phyloP scores from a whole-genome alignment of 1,139 yeast species.

The Saccharomycopsis hybrid region DNA sequence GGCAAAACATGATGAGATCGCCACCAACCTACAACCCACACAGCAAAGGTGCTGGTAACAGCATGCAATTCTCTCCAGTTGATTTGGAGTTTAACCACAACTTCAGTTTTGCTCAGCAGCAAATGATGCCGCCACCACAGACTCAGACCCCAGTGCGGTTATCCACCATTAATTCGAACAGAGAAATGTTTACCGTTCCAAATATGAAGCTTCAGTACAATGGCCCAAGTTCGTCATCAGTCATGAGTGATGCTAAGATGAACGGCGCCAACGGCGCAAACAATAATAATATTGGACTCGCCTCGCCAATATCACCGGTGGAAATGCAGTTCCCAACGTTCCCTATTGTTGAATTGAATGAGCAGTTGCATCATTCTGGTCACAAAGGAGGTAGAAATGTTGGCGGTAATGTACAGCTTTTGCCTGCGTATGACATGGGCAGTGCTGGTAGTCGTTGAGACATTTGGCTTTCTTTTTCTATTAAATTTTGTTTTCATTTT shows the following conservation, averaged over 20 bases:
- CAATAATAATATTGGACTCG: background rate
- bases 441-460: background rate
- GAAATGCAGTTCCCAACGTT: slow-evolving; percentile 9
- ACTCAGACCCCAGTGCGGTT: background rate
- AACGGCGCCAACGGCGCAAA: background rate
- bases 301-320: slow-evolving; percentile 12
- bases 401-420: background rate
- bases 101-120: slow-evolving; percentile 7
- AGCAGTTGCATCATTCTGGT: slow-evolving; percentile 3
- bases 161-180: background rate
- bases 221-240: too few relatives aligned
- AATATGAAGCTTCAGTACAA: background rate
- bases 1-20: slow-evolving; percentile 14
- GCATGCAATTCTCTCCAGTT: background rate
- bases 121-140: background rate
- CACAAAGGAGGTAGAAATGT: background rate
- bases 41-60: background rate
- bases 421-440: slow-evolving; percentile 6
- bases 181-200: background rate
- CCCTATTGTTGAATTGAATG: slow-evolving; percentile 2
- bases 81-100: background rate
- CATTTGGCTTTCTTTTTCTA: background rate
- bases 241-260: background rate
- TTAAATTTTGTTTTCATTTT: background rate
- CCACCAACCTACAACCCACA: slow-evolving; percentile 17